phyloP scores from a whole-genome alignment of 106 monocot species.

The Narthecium ossifragum region DNA sequence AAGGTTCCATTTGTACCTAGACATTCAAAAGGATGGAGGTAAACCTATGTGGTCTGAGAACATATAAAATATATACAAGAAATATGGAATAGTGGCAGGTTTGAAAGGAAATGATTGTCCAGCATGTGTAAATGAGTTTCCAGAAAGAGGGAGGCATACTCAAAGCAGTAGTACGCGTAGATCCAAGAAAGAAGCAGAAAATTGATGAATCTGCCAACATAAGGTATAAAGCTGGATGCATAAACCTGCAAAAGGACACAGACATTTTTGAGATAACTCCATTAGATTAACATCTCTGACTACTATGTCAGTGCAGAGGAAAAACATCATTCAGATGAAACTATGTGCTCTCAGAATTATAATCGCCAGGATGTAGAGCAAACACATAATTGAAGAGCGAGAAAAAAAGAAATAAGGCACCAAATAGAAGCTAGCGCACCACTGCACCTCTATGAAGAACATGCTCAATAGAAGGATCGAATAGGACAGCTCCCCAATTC shows the following conservation, averaged over 20 bases:
- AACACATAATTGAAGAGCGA: neutral
- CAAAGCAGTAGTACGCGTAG: slow-evolving; percentile 96
- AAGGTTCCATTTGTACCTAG: slow-evolving; percentile 95
- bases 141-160: slow-evolving; percentile 41
- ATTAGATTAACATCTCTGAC: neutral
- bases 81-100: neutral
- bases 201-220: slow-evolving; percentile 71
- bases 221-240: slow-evolving; percentile 66
- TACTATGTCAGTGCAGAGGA: neutral
- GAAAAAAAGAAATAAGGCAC: neutral
- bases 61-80: too few relatives aligned
- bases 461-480: slow-evolving; percentile 70
- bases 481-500: slow-evolving; percentile 89
- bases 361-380: neutral
- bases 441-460: slow-evolving; percentile 92
- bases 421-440: slow-evolving; percentile 22
- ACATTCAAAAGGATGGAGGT: too few relatives aligned
- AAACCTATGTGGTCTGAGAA: too few relatives aligned
- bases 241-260: slow-evolving; percentile 50
- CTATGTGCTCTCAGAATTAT: neutral
- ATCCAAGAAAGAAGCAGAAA: slow-evolving; percentile 93
- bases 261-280: neutral
- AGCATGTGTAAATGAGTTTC: neutral
- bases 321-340: neutral
- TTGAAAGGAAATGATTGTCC: neutral